These are phyloP conservation scores for Erigeron canadensis DNA, from an alignment of 129 eudicot genomes.

Conservation along the genomic window DNA sequence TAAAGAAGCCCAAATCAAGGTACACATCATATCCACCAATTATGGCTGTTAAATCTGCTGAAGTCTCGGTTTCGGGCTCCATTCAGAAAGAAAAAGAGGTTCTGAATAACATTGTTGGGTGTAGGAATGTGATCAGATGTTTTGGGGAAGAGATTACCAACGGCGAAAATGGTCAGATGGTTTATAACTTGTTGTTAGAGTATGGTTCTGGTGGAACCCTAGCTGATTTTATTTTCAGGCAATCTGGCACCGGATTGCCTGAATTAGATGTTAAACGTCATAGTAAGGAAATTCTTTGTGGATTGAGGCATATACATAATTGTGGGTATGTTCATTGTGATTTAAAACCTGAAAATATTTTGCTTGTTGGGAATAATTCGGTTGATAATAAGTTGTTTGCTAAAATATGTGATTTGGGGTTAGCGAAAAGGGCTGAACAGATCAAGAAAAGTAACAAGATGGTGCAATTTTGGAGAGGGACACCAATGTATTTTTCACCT, in stretches of 20 bases:
- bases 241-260: constrained; percentile 38
- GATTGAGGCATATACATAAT: constrained; percentile 46
- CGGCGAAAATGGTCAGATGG: constrained; percentile 58
- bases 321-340: constrained; percentile 76
- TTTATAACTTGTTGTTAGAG: constrained; percentile 44
- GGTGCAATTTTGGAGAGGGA: constrained; percentile 26
- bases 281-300: constrained; percentile 53
- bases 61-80: constrained; percentile 64
- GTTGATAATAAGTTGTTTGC: constrained; percentile 39
- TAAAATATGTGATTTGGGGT: constrained; percentile 74
- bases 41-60: constrained; percentile 90
- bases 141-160: constrained; percentile 70
- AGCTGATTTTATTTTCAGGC: constrained; percentile 51
- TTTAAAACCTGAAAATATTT: constrained; percentile 64
- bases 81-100: constrained; percentile 69
- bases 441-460: constrained; percentile 40
- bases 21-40: constrained; percentile 57
- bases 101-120: constrained; percentile 46
- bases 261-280: constrained; percentile 47
- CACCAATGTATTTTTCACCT: constrained; percentile 23
- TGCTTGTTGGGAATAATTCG: constrained; percentile 39
- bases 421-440: constrained; percentile 55
- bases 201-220: constrained; percentile 74
- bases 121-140: constrained; percentile 53
- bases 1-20: constrained; percentile 59